phyloP scores from a whole-genome alignment of 352 stramenopile species.

The Pythium sp. region DNA sequence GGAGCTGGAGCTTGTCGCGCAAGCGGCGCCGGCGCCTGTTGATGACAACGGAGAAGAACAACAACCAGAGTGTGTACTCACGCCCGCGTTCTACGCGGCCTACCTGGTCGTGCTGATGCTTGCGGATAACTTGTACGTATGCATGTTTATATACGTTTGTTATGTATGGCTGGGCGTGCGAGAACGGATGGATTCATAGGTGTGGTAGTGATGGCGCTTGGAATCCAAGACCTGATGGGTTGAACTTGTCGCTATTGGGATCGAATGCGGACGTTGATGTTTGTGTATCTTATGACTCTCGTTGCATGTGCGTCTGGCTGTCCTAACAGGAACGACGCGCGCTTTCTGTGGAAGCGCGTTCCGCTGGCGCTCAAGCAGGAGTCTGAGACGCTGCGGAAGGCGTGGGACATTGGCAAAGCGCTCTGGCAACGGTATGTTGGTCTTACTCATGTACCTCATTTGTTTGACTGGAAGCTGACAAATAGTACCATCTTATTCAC shows the following conservation, averaged over 20 bases:
- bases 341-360: slow-evolving; percentile 78
- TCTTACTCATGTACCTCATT: too few relatives aligned
- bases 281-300: neutral
- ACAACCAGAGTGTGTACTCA: slow-evolving; percentile 30
- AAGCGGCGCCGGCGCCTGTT: slow-evolving; percentile 19
- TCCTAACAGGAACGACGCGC: slow-evolving; percentile 46
- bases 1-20: slow-evolving; percentile 57
- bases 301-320: neutral
- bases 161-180: neutral
- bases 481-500: neutral
- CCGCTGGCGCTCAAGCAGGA: slow-evolving; percentile 34
- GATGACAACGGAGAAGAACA: neutral
- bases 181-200: neutral
- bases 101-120: slow-evolving; percentile 59
- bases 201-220: neutral
- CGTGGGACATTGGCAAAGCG: slow-evolving; percentile 68
- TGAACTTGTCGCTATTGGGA: slow-evolving; percentile 1
- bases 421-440: slow-evolving; percentile 51
- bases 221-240: neutral
- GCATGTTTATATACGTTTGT: neutral
- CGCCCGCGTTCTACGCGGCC: slow-evolving; percentile 49
- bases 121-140: slow-evolving; percentile 42
- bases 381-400: slow-evolving; percentile 35
- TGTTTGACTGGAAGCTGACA: neutral
- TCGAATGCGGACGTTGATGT: neutral